Evolutionary conservation across 1,139 yeast genomes (phyloP), one percentile per base, ranked within the genome.

Genomic region (Hemisphaericaspora subhashii): DNA sequence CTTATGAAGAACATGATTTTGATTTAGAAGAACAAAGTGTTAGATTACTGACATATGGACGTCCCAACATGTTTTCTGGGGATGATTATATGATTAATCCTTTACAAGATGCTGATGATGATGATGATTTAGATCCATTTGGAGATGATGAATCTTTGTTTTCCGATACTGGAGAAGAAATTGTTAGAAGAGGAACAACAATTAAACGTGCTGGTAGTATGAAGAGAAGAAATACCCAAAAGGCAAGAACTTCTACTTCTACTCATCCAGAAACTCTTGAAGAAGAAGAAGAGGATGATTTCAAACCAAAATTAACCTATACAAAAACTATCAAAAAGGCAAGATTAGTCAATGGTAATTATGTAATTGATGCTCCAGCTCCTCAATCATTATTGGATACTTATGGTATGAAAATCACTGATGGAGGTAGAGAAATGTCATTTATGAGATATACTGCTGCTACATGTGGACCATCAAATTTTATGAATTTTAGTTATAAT

Each of bases 341-440:
- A 26, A 67, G 68, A 44, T 64, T 84, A 54, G 82, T 81, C 48
- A 68, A 79, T 43, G 94, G 94, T 24, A 84, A 85, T 54, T 74
- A 85, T 52, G 86, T 86, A 8, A 74, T 85, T 33, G 95, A 85
- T 60, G 86, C 90, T 49, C 94, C 92, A 2, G 86, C 83, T 3
- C 83, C 89, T 2, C 66, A 72, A 38, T 69, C 79, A 29, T 68
- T 85, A 33, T 62, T 82, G 30, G 72, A 69, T 38, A 79, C 79
- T 37, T 79, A 78, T 53, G 66, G 76, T 44, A 64, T 72, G 54
- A 68, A 53, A 55, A 65, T 75, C 45, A 66, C 72, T 10, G 73
- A 74, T 30, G 58, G 64, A 31, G 68, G 70, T 15, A 69, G 88
- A 41, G 95, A 86, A 60, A 84, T 85, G 69, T 66, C 84, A 7